Base-by-base conservation (phyloP, 345 rosid genomes). In the Eucalyptus camaldulensis region DNA sequence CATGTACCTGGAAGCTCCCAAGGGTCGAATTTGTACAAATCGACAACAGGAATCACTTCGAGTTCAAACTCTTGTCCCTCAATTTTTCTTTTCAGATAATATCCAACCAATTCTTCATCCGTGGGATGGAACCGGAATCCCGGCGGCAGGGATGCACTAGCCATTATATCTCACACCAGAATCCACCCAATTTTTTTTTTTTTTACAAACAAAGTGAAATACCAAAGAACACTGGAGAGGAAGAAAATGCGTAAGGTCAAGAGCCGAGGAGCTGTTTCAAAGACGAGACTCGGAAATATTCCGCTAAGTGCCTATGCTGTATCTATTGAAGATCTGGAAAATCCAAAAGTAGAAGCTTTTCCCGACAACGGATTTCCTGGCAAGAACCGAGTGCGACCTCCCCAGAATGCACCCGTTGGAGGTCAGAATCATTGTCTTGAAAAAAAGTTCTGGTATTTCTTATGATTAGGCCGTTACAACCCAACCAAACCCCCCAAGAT, bases 91-190 rank as follows among this genome's bases (percentile, higher is more conserved):
- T 95, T 95, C 58, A 97, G 90, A 93, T 97, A 96, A 91, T 96
- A 96, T n/a, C 96, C 97, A 44, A 96, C 92, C 90, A 97, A 90
- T 87, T 97, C 99, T 72, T 96, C 99, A 86, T 96, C 97, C 43
- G 96, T 96, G 13, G 99, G 99, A 88, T 96, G 98, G 92, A 97
- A 97, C 43, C 98, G 93, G 89, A 96, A 97, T 69, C 99, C 95
- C 3, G 99, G 99, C n/a, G 99, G 99, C 92, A 97, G 89, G 65
- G 92, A 93, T 87, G 96, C 89, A 94, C 96, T 51, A 88, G 95
- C 99, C 97, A 96, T 88, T 85, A 27, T 45, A 4, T 88, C 67
- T 37, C 86, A 86, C 50, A 65, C 44, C 16, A 31, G 7, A 88
- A 15, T 50, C 72, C 89, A 50, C 88, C 87, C 85, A 87, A 65